These are phyloP conservation scores for Solanum hybrid DNA, from an alignment of 305 asterid genomes.

Conservation along the genomic window DNA sequence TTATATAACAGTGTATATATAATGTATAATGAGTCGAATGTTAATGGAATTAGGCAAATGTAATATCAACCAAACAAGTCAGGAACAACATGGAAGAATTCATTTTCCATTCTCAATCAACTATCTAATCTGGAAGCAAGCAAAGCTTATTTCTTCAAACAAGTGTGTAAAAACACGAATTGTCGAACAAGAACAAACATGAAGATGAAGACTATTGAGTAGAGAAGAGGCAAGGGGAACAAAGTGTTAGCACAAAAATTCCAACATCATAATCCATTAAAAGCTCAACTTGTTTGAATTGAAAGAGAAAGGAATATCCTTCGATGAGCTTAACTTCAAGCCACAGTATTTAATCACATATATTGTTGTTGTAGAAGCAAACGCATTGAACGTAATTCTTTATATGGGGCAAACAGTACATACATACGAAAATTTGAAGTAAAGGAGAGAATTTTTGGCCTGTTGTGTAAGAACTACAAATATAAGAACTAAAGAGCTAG, in stretches of 20 bases:
- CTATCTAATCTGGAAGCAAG: neutral
- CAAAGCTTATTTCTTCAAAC: neutral
- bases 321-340: neutral
- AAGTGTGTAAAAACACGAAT: neutral
- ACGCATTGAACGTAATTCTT: neutral
- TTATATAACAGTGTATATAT: too few species aligned
- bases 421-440: neutral
- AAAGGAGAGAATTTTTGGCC: neutral
- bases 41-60: too few species aligned
- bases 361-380: neutral
- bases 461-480: neutral
- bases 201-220: neutral
- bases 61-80: neutral
- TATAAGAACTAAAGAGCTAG: neutral
- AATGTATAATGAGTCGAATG: neutral
- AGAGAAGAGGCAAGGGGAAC: neutral
- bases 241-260: neutral
- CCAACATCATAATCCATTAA: too few species aligned
- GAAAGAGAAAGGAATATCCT: neutral
- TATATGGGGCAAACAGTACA: neutral
- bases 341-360: neutral
- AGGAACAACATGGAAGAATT: neutral
- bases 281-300: neutral
- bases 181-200: neutral
- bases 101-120: neutral